Evolutionary conservation across 441 rosid genomes (phyloP).

Genomic region (Omphalea diandra): DNA sequence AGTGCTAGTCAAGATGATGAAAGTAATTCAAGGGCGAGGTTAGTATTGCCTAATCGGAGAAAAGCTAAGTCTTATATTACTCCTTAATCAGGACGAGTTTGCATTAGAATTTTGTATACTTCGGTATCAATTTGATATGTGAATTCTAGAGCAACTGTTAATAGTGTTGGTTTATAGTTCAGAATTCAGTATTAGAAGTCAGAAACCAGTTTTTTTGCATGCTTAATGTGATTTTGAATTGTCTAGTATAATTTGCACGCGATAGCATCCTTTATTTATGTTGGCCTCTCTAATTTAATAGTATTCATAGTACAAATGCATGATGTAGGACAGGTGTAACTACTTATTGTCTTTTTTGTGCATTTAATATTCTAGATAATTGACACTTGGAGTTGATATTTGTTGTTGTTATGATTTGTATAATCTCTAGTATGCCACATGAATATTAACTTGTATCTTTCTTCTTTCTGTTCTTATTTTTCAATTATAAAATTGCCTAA

Average conservation of each 20-base stretch:
- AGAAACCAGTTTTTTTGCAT: neutral
- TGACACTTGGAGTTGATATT: neutral
- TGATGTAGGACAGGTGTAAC: neutral
- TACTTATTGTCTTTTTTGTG: neutral
- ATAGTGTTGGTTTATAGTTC: neutral
- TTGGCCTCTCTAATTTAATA: neutral
- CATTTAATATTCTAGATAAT: neutral
- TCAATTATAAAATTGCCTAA: neutral
- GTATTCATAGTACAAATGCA: neutral
- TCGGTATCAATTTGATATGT: neutral
- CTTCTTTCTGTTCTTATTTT: neutral
- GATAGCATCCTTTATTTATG: neutral
- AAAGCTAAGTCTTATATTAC: neutral
- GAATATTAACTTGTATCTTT: neutral
- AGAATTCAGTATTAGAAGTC: neutral
- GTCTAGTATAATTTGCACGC: neutral
- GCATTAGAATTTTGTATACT: neutral
- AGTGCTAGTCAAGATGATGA: constrained; percentile 24
- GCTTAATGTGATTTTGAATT: neutral
- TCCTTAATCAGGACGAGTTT: neutral
- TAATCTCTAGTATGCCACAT: neutral
- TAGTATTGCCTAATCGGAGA: constrained; percentile 17
- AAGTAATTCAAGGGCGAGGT: constrained; percentile 51
- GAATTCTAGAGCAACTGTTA: neutral
- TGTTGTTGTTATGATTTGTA: neutral